Evolutionary conservation across 2,329 filamentous ascomycete genomes (phyloP), one percentile per base, ranked within the genome.

Genomic region (Beauveria varroae): DNA sequence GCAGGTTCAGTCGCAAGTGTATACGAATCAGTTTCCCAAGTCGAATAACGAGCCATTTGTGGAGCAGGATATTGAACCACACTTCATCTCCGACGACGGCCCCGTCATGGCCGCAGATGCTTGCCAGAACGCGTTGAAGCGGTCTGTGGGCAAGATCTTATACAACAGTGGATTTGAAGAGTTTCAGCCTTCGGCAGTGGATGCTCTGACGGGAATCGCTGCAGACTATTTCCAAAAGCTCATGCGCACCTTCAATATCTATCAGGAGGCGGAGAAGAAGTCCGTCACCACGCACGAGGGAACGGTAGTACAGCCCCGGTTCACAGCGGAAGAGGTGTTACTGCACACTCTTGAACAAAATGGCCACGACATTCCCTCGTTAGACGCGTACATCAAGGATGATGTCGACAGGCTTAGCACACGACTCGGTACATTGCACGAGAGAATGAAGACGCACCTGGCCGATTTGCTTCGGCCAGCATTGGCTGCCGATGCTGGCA

Each of bases 101-200:
- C 89, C 95, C 9, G 84, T 97, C 43, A 93, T 98, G 82, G 88
- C 91, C 16, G 84, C 89, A 10, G 88, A 89, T 73, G 85, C 91
- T 37, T 96, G 90, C 72, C 87, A 91, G 66, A 86, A 90, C 57
- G 91, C 93, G 1, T 75, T 99, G 66, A 92, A 96, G 73, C 87
- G 95, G 62, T 95, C 93, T 14, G 89, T 98, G 20, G 93, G 89
- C 62, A 96, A 98, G 74, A 86, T 99, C 51, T 93, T 97, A 69
- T 99, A 97, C 70, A 91, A 96, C 71, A 90, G 92, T 46, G 95
- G 95, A 0, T 99, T 98, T 66, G 95, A 99, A 74, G 95, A 99
- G 71, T 90, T 96, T 64, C 95, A 99, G 71, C 95, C 95, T 16
- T 96, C 93, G 46, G 93, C 95, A 30, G 79, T 99, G 34, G 95